A percentile compares a stretch with the other conserved stretches of the same genome.
Evolutionary conservation across 345 rosid genomes (phyloP).

Genomic region (Xanthoceras sorbifolium): DNA sequence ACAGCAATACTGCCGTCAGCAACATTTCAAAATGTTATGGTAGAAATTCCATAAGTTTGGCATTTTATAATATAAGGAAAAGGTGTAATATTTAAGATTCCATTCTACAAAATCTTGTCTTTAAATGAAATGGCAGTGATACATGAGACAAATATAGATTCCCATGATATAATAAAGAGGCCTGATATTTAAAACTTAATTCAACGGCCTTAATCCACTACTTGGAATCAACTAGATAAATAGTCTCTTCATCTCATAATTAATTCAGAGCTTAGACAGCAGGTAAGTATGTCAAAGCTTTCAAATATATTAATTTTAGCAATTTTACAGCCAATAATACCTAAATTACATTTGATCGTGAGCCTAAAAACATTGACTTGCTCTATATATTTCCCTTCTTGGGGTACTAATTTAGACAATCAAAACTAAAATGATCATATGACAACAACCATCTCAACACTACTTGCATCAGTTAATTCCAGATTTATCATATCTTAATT

Average conservation of each 20-base stretch:
- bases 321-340: background rate
- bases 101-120: background rate
- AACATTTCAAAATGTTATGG: slow-evolving; percentile 8
- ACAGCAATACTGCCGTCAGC: background rate
- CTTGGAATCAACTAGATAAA: background rate
- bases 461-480: background rate
- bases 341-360: no score
- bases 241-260: background rate
- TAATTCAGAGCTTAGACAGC: background rate
- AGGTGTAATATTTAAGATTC: background rate
- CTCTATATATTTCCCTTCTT: background rate
- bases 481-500: background rate
- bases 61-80: background rate
- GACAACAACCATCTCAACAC: background rate
- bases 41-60: background rate
- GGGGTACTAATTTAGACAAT: background rate
- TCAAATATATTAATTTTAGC: background rate
- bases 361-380: background rate
- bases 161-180: background rate
- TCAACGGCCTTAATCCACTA: background rate
- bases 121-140: background rate
- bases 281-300: background rate
- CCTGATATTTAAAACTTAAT: background rate
- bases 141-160: background rate
- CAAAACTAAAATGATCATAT: background rate